Evolutionary conservation across 768 basidiomycete species (phyloP), one percentile per base, ranked within the genome.

Genomic region (Cystobasidium ongulense): DNA sequence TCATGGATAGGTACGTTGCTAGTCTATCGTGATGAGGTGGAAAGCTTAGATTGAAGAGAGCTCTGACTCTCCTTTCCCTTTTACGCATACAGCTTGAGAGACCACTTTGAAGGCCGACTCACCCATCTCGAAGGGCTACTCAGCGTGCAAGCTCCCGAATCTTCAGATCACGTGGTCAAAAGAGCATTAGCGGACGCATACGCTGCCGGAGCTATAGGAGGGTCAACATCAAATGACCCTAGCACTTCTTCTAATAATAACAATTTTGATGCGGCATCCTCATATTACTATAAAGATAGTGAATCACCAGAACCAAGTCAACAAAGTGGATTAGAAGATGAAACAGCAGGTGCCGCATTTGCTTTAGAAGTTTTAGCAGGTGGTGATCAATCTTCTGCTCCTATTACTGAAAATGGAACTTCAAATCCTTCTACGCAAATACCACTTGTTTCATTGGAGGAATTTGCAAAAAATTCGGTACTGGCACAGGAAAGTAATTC

Each of bases 221-320:
- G 57, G 25, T 59, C 57, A 7, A 11, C 57, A 15, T 59, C 27
- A 29, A 35, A 27, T 29, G 57, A 27, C 4, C 46, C 15, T 4
- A n/a, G 46, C 21, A 50, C 46, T 17, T 50, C 46, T 3, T 50
- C 46, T 11, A 17, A 11, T n/a, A 8, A 50, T 50, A 11, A 46
- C 13, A 46, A 17, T 27, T 29, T 59, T 15, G 33, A 59, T 59
- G 13, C 57, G 5, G 11, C 57, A 59, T 59, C 29, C 5, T 59
- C 33, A 29, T 59, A 35, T 21, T 50, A 50, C 21, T 50, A 50
- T n/a, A 35, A 59, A 59, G 57, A 35, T 27, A 59, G 57, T 21
- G 57, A 59, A 29, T 59, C 57, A 27, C 57, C 57, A 29, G 57
- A 59, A 59, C 17, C 57, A 35, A 59, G 57, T 59, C 57, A n/a